These are phyloP conservation scores for Monilinia aucupariae DNA, from an alignment of 2,329 filamentous ascomycete genomes.

Conservation along the genomic window DNA sequence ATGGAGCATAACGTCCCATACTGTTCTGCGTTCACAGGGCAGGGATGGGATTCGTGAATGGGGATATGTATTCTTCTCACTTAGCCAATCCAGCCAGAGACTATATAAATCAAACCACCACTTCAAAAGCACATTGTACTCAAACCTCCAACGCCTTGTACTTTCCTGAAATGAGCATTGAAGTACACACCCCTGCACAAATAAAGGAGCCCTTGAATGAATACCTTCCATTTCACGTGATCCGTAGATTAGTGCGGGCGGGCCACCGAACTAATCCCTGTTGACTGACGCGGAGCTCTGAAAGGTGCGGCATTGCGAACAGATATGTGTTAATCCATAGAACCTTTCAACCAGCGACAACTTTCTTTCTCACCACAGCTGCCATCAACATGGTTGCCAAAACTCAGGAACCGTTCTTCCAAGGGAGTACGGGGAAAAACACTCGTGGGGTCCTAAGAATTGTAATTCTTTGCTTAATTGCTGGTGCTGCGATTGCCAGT, in stretches of 20 bases:
- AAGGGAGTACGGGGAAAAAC: constrained; percentile 73
- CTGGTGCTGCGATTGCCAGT: constrained; percentile 83
- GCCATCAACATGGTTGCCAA: constrained; percentile 38
- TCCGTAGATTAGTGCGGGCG: constrained; percentile 4
- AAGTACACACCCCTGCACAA: background rate
- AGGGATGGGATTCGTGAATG: background rate
- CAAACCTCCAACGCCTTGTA: background rate
- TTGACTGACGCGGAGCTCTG: constrained; percentile 27
- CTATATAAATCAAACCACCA: background rate
- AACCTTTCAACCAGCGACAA: constrained; percentile 27
- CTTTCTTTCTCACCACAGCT: constrained; percentile 27
- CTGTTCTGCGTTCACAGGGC: background rate
- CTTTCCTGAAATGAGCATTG: background rate
- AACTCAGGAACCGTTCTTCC: constrained; percentile 49
- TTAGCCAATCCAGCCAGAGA: background rate
- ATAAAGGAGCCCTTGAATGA: background rate
- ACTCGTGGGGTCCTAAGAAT: constrained; percentile 81
- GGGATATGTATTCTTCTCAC: background rate
- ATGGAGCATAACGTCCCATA: background rate
- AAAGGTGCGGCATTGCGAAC: constrained; percentile 23
- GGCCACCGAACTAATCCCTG: constrained; percentile 24
- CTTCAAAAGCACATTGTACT: background rate
- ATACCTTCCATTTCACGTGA: constrained; percentile 1
- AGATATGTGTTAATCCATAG: constrained; percentile 27
- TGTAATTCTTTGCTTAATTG: constrained; percentile 86